Evolutionary conservation across 805 yeast genomes (phyloP), one percentile per base, ranked within the genome.

Genomic region (Nakazawaea wickerhamii): DNA sequence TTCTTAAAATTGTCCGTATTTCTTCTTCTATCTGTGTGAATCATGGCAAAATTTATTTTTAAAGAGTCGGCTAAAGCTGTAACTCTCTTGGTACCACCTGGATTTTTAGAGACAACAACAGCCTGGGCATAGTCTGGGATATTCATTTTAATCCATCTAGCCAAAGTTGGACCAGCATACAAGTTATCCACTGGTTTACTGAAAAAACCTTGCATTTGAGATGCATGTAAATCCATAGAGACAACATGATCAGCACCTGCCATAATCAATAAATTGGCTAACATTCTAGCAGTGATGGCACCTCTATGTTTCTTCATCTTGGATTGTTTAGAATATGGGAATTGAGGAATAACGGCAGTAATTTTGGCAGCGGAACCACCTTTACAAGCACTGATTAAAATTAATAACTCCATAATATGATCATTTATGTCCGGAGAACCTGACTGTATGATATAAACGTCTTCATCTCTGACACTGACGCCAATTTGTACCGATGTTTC

Each of bases 231-330:
- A 59, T 93, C 99, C 97, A 93, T 90, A 3, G 96, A 87, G 30
- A 93, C 91, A 45, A 93, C 95, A 64, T 93, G 99, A 64, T 93
- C 98, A 20, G 98, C 99, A 53, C 99, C 99, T 3, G 99, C 98
- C 95, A 93, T 95, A 45, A 89, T 80, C 49, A 93, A 70, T 57
- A 93, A 68, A 55, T 93, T 93, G 47, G 99, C 98, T 59, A 93
- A 74, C 98, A 93, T 86, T 60, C 98, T 78, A 13, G 99, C 99
- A 4, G 99, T 91, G 56, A 93, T 93, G 31, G 99, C 98, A 42
- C 99, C 99, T 65, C 99, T 75, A 60, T 93, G 98, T 63, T 89
- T 93, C 69, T 93, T 93, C 99, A 93, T 93, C 68, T 95, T 93
- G 52, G 91, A 81, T 65, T 93, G 99, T 63, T 91, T 85, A 10